A percentile compares a stretch with the other conserved stretches of the same genome.
phyloP scores from a whole-genome alignment of 1,284 basidiomycete genomes.

The Pseudozyma flocculosa region DNA sequence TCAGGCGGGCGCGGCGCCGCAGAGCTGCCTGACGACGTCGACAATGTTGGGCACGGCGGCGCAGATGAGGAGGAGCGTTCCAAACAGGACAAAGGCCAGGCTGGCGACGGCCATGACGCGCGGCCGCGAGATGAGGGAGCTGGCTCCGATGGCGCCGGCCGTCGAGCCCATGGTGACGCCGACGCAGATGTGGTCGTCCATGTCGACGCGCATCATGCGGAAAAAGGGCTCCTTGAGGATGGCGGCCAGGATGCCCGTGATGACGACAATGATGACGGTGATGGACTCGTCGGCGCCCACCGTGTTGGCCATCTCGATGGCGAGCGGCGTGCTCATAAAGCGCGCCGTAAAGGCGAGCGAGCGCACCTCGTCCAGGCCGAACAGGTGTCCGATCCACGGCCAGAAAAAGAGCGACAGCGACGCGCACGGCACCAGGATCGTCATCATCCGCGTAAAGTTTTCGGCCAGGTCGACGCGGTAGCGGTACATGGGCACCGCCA shows the following conservation, averaged over 20 bases:
- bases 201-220: conserved; percentile 22
- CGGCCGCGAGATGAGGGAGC: conserved; percentile 35
- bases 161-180: conserved; percentile 48
- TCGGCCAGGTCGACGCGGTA: conserved; percentile 39
- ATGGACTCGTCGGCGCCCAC: conserved; percentile 45
- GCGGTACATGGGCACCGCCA: conserved; percentile 49
- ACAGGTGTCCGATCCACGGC: conserved; percentile 24
- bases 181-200: conserved; percentile 34
- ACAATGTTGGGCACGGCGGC: conserved; percentile 45
- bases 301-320: conserved; percentile 42
- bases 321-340: conserved; percentile 48
- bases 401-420: conserved; percentile 40
- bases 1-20: too few relatives aligned
- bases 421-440: conserved; percentile 33
- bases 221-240: conserved; percentile 51
- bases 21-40: conserved; percentile 10
- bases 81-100: conserved; percentile 44
- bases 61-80: conserved; percentile 38
- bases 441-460: conserved; percentile 31
- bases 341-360: conserved; percentile 37
- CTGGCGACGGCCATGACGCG: conserved; percentile 43
- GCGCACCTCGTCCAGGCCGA: conserved; percentile 32
- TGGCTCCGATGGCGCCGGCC: conserved; percentile 45
- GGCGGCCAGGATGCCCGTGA: conserved; percentile 44
- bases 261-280: conserved; percentile 47